Evolutionary conservation across 2,329 filamentous ascomycete species (phyloP).

Genomic region (Helminthosporium solani): DNA sequence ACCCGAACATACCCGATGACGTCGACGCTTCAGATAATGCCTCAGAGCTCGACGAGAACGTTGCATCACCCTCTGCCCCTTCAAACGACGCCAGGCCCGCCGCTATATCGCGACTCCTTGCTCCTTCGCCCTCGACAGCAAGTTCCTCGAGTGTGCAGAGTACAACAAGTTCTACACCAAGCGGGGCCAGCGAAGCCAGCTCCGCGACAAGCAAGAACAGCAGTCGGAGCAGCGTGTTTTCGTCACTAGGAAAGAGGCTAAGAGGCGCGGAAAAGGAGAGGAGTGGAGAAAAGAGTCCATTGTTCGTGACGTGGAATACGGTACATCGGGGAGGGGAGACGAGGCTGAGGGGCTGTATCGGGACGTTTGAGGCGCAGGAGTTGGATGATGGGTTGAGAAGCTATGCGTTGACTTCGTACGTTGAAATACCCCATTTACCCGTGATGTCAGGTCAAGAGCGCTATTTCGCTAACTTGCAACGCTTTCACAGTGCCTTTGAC

Average conservation of each 20-base stretch:
- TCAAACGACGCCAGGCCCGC: constrained; percentile 38
- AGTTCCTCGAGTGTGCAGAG: constrained; percentile 52
- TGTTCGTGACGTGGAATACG: constrained; percentile 96
- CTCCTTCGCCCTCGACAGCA: constrained; percentile 43
- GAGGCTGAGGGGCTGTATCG: constrained; percentile 87
- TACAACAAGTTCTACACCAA: constrained; percentile 49
- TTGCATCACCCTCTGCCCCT: constrained; percentile 11
- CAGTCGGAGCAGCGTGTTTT: constrained; percentile 36
- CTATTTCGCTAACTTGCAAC: not conserved
- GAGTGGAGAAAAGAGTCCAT: constrained; percentile 59
- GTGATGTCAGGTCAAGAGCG: no score
- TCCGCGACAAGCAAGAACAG: constrained; percentile 47
- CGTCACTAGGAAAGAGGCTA: constrained; percentile 33
- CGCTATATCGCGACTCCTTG: constrained; percentile 48
- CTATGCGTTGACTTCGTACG: constrained; percentile 79
- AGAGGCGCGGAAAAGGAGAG: constrained; percentile 16
- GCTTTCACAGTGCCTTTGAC: constrained; percentile 57
- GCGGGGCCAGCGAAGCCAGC: constrained; percentile 45
- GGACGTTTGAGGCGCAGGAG: constrained; percentile 80
- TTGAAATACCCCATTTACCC: no score
- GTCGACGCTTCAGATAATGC: constrained; percentile 15
- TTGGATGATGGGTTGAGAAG: constrained; percentile 71
- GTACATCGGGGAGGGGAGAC: constrained; percentile 58
- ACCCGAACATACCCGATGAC: not conserved
- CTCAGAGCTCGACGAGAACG: constrained; percentile 40